Percentiles rank a stretch among this genome's conserved stretches.
Evolutionary conservation across 2,329 filamentous ascomycete species (phyloP).

Genomic region (Purpureocillium lavendulum): DNA sequence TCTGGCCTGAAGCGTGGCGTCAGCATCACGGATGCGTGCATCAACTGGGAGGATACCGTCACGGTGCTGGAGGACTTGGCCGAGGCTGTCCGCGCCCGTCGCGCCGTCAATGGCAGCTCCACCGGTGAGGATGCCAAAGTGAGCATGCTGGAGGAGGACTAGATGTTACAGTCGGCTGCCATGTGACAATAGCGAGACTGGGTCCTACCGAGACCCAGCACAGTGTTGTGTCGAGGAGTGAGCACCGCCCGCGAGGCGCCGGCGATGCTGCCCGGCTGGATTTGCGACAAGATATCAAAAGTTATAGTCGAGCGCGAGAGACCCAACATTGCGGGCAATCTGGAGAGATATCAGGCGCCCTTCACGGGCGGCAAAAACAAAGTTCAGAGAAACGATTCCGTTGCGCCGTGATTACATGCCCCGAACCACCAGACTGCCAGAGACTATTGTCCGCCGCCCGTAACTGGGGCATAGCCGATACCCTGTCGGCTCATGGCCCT

Average conservation of each 20-base stretch:
- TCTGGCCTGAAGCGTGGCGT: constrained; percentile 76
- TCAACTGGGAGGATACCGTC: constrained; percentile 83
- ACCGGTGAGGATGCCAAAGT: constrained; percentile 23
- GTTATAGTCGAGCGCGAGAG: too few species aligned
- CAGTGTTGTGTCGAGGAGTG: too few species aligned
- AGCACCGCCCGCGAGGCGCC: too few species aligned
- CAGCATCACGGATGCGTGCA: constrained; percentile 93
- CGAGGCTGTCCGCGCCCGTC: constrained; percentile 68
- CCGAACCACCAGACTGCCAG: too few species aligned
- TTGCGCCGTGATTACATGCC: background rate
- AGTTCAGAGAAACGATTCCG: background rate
- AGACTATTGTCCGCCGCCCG: constrained; percentile 4
- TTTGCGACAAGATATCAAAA: too few species aligned
- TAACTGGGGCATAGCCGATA: constrained; percentile 20
- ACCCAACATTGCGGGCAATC: background rate
- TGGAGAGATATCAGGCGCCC: background rate
- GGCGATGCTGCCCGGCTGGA: too few species aligned
- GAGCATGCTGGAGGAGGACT: constrained; percentile 45
- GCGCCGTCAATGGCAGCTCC: constrained; percentile 40
- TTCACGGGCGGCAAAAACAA: background rate
- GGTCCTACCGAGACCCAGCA: too few species aligned
- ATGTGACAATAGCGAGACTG: too few species aligned
- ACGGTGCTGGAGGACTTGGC: constrained; percentile 78
- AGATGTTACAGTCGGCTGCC: constrained; percentile 9
- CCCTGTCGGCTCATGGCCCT: constrained; percentile 19